Evolutionary conservation across 345 rosid species (phyloP).

Genomic region (Gossypium stocksii): DNA sequence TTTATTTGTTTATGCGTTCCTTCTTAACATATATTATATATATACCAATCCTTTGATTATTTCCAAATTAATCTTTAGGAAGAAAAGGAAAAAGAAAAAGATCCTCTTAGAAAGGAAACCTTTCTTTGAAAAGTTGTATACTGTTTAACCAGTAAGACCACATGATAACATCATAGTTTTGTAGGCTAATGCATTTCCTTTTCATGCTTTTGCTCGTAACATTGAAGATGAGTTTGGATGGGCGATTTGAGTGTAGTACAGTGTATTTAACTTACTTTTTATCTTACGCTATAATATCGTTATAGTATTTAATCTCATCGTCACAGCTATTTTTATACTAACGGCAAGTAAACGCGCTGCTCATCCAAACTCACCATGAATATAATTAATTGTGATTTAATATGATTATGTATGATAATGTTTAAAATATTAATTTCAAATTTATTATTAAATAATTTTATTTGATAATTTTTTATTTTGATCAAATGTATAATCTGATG

Average conservation of each 20-base stretch:
- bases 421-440: no score
- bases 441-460: no score
- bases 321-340: no score
- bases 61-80: no score
- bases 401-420: no score
- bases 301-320: no score
- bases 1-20: background rate
- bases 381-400: background rate
- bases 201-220: background rate
- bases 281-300: accelerated
- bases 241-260: no score
- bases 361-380: background rate
- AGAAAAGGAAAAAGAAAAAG: background rate
- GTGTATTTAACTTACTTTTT: no score
- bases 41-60: no score
- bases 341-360: accelerated
- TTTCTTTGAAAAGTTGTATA: background rate
- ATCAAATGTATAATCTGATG: no score
- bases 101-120: background rate
- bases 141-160: background rate
- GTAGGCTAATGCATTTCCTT: background rate
- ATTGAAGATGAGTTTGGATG: accelerated
- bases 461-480: no score
- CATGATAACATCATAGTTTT: background rate
- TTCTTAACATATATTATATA: no score